Evolutionary conservation across 306 rosid genomes (phyloP), one percentile per base, ranked within the genome.

Genomic region (Glycine latifolia): DNA sequence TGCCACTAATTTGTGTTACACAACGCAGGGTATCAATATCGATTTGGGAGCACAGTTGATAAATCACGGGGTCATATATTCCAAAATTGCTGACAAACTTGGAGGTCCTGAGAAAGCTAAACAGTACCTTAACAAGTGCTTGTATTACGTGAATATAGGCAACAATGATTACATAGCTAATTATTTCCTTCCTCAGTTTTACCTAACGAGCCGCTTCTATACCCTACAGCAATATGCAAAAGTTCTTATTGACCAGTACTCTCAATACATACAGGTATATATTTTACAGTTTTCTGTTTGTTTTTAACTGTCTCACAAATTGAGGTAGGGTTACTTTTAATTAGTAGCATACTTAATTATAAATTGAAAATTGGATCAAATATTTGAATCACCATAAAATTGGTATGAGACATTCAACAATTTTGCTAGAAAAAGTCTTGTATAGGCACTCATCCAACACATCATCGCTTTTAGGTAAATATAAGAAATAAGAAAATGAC

Each of bases 141-240:
- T 92, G 47, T 92, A 89, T 79, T 84, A 79, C 4, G 73, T 92
- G 31, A 63, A 48, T 41, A 84, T 89, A 35, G 95, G 97, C 0
- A 84, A 11, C 62, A 91, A 89, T 14, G 97, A 91, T 76, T 92
- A 20, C 20, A 20, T 88, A 17, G 84, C 80, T 81, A 92, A 91
- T 69, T 92, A 88, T 52, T 92, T 75, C 74, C 1, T 52, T 66
- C 92, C 92, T 13, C 2, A 33, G 6, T 12, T 33, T 5, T 89
- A 85, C 76, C 60, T 31, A 1, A 46, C 92, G 26, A 81, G 91
- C 20, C 7, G 0, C 16, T 1, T 5, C 6, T 90, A 73, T 60
- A 83, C 41, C 31, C 84, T 70, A 0, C 35, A 69, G 6, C 78
- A 83, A 7, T 92, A 31, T 85, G 86, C 90, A 14, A 1, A 44